Base-by-base conservation (phyloP, 2,329 filamentous ascomycete genomes). In the Lecanosticta acicola region DNA sequence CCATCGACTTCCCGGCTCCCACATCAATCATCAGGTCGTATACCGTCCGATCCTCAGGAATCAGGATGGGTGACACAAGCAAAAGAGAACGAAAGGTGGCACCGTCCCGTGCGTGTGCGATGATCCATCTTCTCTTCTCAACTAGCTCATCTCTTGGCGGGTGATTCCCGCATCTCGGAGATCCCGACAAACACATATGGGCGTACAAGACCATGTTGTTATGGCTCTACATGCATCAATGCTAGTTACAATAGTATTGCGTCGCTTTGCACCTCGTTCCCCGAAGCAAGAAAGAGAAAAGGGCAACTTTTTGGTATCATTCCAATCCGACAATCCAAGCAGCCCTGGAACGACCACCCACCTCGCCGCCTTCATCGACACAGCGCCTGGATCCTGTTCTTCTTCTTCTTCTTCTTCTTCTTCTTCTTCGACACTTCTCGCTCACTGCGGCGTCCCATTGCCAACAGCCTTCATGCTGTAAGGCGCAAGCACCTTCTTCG, bases 401-500 rank as follows among this genome's bases (percentile, higher is more conserved):
- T 29, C 24, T 11, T 29, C 10, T 13, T 35, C 39, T 8, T 34
- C 24, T 4, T 39, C 34, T 14, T 20, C 18, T 21, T 39, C 26
- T 9, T 34, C 36, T 14, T 24, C 40, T 29, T 41, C n/a, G n/a
- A n/a, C n/a, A n/a, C n/a, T n/a, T n/a, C n/a, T n/a, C n/a, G 24
- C 38, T 46, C 39, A 58, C 41, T 55, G 51, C 32, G 61, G 60
- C 34, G 60, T 61, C 10, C 46, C 53, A 19, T 54, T 48, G 34
- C 71, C 71, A 44, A 64, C 65, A 20, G 64, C 69, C 14, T 64
- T 57, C 71, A 74, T 73, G 55, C 71, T 73, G 56, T 74, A 75
- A 26, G 72, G 72, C 43, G 71, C 71, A 61, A 97, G 68, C 54
- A 95, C 93, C 69, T 90, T 87, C 74, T 96, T 96, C 29, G 93